phyloP scores from a whole-genome alignment of 805 yeast species.

The Monosporozyma yasuniensis region DNA sequence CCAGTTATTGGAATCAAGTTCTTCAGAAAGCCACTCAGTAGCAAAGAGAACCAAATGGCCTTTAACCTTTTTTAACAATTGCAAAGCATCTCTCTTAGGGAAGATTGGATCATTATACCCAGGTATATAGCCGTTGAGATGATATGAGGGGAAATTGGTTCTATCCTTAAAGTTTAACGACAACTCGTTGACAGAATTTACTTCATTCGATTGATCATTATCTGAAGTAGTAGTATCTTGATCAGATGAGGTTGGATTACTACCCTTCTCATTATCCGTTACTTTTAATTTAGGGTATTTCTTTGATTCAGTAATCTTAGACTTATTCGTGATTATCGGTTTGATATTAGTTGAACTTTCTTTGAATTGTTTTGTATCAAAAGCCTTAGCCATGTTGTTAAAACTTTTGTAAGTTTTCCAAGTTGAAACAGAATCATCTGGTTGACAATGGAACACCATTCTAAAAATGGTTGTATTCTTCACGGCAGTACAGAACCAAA shows the following conservation, averaged over 20 bases:
- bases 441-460: conserved; percentile 85
- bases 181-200: no score
- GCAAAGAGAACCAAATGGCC: conserved; percentile 93
- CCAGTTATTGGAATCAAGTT: conserved; percentile 90
- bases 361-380: conserved; percentile 27
- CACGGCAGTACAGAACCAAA: conserved; percentile 76
- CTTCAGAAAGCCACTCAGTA: conserved; percentile 78
- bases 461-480: conserved; percentile 77
- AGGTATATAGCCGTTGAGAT: conserved; percentile 11
- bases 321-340: neutral
- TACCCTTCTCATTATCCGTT: neutral
- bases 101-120: conserved; percentile 41
- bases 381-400: conserved; percentile 51
- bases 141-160: neutral
- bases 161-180: neutral
- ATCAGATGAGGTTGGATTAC: neutral
- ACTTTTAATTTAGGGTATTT: neutral
- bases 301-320: neutral
- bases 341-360: neutral
- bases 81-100: conserved; percentile 70
- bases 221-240: neutral
- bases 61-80: conserved; percentile 58
- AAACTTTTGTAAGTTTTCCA: conserved; percentile 85
- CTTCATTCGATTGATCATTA: neutral
- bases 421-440: conserved; percentile 80